phyloP scores from a whole-genome alignment of 176 grass and related monocot species.

The Zea luxurians region DNA sequence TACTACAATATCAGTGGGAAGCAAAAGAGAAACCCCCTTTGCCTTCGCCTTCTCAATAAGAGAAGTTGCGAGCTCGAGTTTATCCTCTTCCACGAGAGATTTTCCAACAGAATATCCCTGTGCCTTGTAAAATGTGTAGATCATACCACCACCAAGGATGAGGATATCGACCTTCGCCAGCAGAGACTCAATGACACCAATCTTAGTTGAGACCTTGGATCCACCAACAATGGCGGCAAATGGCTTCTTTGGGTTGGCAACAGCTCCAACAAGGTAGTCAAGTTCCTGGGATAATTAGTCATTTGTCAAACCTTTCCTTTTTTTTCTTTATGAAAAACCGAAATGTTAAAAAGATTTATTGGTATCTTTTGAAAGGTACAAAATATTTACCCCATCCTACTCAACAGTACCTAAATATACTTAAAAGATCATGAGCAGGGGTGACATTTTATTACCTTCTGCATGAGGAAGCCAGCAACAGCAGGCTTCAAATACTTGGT shows the following conservation, averaged over 20 bases:
- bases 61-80: slow-evolving; percentile 82
- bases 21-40: slow-evolving; percentile 77
- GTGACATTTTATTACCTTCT: slow-evolving; percentile 62
- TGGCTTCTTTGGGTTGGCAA: slow-evolving; percentile 84
- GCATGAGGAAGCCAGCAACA: slow-evolving; percentile 99
- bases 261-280: slow-evolving; percentile 95
- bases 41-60: slow-evolving; percentile 83
- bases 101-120: slow-evolving; percentile 81
- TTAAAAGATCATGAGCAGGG: not conserved
- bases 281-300: slow-evolving; percentile 56
- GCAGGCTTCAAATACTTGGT: slow-evolving; percentile 85
- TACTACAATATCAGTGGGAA: slow-evolving; percentile 73
- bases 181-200: slow-evolving; percentile 87
- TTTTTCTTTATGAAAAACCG: not conserved
- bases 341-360: not conserved
- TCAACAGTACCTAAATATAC: not conserved
- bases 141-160: slow-evolving; percentile 96
- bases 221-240: slow-evolving; percentile 97
- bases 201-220: slow-evolving; percentile 96
- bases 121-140: slow-evolving; percentile 93
- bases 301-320: not conserved
- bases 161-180: slow-evolving; percentile 87
- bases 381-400: not conserved
- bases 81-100: slow-evolving; percentile 97
- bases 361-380: not conserved